Evolutionary conservation across 495 filamentous ascomycete genomes (phyloP).

Genomic region (Ascobolus immersus): DNA sequence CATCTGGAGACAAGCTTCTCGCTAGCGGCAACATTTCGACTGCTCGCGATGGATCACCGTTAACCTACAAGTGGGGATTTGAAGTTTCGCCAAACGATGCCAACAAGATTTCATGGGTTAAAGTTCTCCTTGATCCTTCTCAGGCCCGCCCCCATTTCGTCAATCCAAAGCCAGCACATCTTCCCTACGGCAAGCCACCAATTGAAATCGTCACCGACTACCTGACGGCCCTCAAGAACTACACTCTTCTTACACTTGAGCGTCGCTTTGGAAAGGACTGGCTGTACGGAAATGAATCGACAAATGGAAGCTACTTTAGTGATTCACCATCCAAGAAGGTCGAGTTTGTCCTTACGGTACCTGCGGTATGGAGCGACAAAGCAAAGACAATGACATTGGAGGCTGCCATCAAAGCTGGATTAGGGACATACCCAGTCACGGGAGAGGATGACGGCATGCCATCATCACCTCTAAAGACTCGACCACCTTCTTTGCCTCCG

Average conservation of each 20-base stretch:
- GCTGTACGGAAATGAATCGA: conserved; percentile 25
- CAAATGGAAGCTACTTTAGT: no score
- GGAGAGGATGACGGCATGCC: conserved; percentile 3
- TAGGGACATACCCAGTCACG: conserved; percentile 20
- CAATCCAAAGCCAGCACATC: conserved; percentile 44
- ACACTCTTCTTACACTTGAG: conserved; percentile 48
- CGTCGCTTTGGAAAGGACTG: conserved; percentile 36
- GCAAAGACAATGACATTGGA: conserved; percentile 41
- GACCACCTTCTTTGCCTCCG: no score
- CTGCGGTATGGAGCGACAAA: conserved; percentile 62
- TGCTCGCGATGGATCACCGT: no score
- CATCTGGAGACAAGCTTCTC: no score
- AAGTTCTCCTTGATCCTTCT: conserved; percentile 52
- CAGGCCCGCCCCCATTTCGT: conserved; percentile 57
- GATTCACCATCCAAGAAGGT: conserved; percentile 18
- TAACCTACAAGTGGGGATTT: conserved; percentile 44
- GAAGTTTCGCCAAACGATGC: conserved; percentile 51
- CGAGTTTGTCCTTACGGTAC: conserved; percentile 47
- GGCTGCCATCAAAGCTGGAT: conserved; percentile 42
- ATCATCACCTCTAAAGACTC: not conserved
- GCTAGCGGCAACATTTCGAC: no score
- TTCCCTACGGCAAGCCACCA: conserved; percentile 38
- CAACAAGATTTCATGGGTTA: conserved; percentile 43
- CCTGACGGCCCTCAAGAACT: conserved; percentile 39
- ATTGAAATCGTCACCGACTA: conserved; percentile 41